These are phyloP conservation scores for Globisporangium spinosum DNA, from an alignment of 352 stramenopile genomes.

Conservation along the genomic window DNA sequence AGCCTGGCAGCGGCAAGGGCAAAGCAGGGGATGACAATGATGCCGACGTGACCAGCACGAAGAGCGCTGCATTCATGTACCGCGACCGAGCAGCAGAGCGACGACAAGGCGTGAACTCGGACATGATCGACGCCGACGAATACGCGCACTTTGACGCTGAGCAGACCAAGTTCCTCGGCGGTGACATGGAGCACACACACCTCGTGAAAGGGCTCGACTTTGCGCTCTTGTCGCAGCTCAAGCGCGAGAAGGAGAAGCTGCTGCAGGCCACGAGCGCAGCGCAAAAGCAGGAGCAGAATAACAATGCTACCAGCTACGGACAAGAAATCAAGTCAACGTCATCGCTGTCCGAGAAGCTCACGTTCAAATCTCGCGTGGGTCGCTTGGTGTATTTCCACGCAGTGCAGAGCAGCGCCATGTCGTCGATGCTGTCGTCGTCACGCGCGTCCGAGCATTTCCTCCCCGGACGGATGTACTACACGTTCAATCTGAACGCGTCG, in stretches of 20 bases:
- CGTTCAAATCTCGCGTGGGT: conserved; percentile 59
- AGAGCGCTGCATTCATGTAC: conserved; percentile 25
- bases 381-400: conserved; percentile 65
- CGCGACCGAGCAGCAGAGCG: conserved; percentile 69
- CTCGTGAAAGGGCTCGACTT: conserved; percentile 89
- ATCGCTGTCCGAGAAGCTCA: conserved; percentile 26
- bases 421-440: not conserved
- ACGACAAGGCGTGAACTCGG: conserved; percentile 28
- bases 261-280: conserved; percentile 25
- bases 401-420: conserved; percentile 35
- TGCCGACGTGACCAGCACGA: not conserved
- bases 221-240: conserved; percentile 81
- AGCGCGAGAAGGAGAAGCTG: conserved; percentile 70
- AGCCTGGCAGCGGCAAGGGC: conserved; percentile 26
- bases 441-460: conserved; percentile 67
- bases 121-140: conserved; percentile 50
- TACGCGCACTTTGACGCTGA: conserved; percentile 58
- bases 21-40: conserved; percentile 9
- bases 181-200: conserved; percentile 84
- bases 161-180: conserved; percentile 80
- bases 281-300: conserved; percentile 19
- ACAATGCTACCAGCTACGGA: not conserved
- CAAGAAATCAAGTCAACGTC: not conserved
- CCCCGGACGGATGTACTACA: conserved; percentile 72
- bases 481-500: conserved; percentile 42